phyloP scores from a whole-genome alignment of 2,329 filamentous ascomycete species.

The Fusarium torreyae region DNA sequence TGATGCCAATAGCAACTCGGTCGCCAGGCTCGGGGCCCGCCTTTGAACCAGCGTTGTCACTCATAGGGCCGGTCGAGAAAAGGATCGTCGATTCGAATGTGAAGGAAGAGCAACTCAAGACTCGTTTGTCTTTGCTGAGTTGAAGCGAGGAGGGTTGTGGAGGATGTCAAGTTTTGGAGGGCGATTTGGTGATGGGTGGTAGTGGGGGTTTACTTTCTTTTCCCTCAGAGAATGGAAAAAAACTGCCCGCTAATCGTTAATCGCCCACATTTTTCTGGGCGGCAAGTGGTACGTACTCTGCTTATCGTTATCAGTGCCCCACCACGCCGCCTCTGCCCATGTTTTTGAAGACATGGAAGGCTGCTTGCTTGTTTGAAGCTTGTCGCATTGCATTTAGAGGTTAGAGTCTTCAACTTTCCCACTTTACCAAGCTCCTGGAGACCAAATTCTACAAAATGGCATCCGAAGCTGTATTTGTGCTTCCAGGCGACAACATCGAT shows the following conservation, averaged over 20 bases:
- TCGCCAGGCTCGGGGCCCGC: conserved; percentile 68
- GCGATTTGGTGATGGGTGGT: conserved; percentile 37
- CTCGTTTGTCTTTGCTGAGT: conserved; percentile 27
- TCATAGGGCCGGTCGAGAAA: conserved; percentile 57
- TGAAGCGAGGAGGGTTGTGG: conserved; percentile 25
- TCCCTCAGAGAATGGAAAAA: conserved; percentile 46
- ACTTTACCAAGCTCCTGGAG: conserved; percentile 1
- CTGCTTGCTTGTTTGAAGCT: conserved; percentile 15
- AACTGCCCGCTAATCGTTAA: conserved; percentile 48
- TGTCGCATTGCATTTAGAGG: conserved; percentile 35
- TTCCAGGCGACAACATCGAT: conserved; percentile 86
- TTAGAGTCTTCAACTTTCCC: conserved; percentile 5
- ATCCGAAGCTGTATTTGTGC: conserved; percentile 73
- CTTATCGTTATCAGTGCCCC: conserved; percentile 41
- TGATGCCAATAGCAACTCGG: conserved; percentile 88
- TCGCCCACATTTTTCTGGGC: conserved; percentile 42
- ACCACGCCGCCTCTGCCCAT: conserved; percentile 24
- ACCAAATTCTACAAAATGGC: conserved; percentile 63
- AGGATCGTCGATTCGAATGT: conserved; percentile 5
- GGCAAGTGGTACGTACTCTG: conserved; percentile 37
- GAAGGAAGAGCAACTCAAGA: conserved; percentile 21
- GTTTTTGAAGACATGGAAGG: conserved; percentile 30
- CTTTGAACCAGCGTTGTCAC: conserved; percentile 62
- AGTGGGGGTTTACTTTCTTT: conserved; percentile 49
- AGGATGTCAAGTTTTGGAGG: conserved; percentile 44